These are phyloP conservation scores for Gentiana dahurica DNA, from an alignment of 257 asterid species.

Conservation along the genomic window DNA sequence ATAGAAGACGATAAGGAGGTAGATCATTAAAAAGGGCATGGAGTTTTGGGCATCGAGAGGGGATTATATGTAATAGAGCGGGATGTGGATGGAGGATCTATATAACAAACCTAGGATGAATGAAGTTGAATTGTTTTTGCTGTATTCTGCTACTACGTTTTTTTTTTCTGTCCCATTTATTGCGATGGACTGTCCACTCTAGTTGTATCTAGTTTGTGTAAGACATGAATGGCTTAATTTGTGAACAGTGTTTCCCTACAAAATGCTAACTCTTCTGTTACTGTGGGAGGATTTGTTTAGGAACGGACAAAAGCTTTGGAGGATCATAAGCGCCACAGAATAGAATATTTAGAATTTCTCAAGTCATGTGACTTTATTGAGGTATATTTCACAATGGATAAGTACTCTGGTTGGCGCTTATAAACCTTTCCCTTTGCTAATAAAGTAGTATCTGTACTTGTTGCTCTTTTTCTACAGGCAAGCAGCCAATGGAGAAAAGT, in stretches of 20 bases:
- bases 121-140: too few relatives aligned
- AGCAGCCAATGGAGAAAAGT: slow-evolving; percentile 98
- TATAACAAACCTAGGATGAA: too few relatives aligned
- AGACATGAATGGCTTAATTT: too few relatives aligned
- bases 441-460: slow-evolving; percentile 1
- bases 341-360: slow-evolving; percentile 66
- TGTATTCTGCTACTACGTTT: too few relatives aligned
- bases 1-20: too few relatives aligned
- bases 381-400: slow-evolving; percentile 28
- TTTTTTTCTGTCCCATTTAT: too few relatives aligned
- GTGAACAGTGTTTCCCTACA: background rate
- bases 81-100: too few relatives aligned
- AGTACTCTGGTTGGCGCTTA: too few relatives aligned
- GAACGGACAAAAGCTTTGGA: slow-evolving; percentile 82
- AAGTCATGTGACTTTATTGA: slow-evolving; percentile 80
- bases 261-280: slow-evolving; percentile 7
- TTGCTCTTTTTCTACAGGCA: slow-evolving; percentile 39
- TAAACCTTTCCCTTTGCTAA: too few relatives aligned
- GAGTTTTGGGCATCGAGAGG: too few relatives aligned
- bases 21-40: too few relatives aligned
- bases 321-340: slow-evolving; percentile 56
- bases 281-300: slow-evolving; percentile 30
- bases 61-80: too few relatives aligned
- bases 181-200: background rate
- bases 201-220: background rate